Conservation (phyloP, 129 eudicot species). For the Dittrichia graveolens region DNA sequence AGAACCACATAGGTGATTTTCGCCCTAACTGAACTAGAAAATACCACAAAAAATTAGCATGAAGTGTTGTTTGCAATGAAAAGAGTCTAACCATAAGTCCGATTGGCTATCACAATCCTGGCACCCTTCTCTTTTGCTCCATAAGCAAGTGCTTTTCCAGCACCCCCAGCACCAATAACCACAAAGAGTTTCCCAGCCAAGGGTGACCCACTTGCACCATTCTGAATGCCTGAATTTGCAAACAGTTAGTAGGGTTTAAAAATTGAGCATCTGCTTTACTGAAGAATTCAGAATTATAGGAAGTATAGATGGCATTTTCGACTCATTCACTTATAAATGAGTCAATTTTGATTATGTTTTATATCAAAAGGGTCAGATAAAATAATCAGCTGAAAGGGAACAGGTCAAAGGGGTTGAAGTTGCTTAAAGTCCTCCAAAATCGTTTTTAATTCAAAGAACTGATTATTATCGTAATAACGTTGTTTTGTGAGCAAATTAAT, state of each 20-base stretch:
- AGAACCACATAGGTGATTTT: slow-evolving; percentile 23
- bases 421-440: background rate
- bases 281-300: too few species aligned
- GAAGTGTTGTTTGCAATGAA: slow-evolving; percentile 4
- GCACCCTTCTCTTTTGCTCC: slow-evolving; percentile 99
- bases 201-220: slow-evolving; percentile 57
- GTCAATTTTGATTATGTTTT: background rate
- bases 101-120: slow-evolving; percentile 87
- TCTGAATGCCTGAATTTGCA: slow-evolving; percentile 49
- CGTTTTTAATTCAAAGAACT: background rate
- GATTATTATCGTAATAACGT: background rate
- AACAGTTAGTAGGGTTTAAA: background rate
- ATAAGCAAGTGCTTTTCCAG: slow-evolving; percentile 95
- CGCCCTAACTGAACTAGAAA: background rate
- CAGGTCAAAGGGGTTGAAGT: background rate
- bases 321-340: background rate
- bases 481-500: background rate
- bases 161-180: slow-evolving; percentile 98
- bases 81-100: slow-evolving; percentile 73
- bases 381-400: background rate
- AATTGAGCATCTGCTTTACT: background rate
- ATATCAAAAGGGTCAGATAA: slow-evolving; percentile 4
- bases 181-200: slow-evolving; percentile 82
- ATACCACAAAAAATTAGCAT: slow-evolving; percentile 5
- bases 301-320: background rate